phyloP scores from a whole-genome alignment of 2,329 filamentous ascomycete species.

The Xylariaceae sp. region DNA sequence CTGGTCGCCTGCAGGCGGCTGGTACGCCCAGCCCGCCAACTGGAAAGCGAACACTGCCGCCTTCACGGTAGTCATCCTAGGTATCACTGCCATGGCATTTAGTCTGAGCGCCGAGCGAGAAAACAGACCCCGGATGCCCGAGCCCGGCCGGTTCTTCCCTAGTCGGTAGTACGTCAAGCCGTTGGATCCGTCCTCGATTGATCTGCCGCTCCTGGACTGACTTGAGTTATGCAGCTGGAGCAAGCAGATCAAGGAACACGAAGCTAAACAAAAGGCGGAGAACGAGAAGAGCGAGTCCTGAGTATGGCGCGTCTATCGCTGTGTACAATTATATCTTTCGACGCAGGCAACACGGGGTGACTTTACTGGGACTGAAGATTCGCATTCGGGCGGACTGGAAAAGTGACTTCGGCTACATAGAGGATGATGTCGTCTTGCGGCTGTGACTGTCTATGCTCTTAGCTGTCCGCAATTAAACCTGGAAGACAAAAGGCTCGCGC shows the following conservation, averaged over 20 bases:
- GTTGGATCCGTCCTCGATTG: not conserved
- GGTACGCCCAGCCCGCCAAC: conserved; percentile 92
- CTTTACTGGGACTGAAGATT: not conserved
- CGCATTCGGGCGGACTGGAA: not conserved
- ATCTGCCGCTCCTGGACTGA: conserved; percentile 4
- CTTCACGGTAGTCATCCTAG: conserved; percentile 63
- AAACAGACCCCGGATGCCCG: conserved; percentile 71
- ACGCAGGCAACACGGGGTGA: conserved; percentile 18
- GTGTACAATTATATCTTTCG: conserved; percentile 25
- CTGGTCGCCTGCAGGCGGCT: conserved; percentile 97
- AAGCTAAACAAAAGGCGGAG: conserved; percentile 37
- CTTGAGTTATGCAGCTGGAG: conserved; percentile 37
- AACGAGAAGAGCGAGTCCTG: conserved; percentile 27
- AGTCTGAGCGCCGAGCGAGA: conserved; percentile 71
- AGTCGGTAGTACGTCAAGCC: conserved; percentile 70
- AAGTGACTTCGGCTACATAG: not conserved
- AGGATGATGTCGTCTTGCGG: not conserved
- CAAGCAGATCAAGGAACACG: conserved; percentile 44
- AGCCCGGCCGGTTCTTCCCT: conserved; percentile 73
- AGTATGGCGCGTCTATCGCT: not conserved
- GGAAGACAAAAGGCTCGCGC: not conserved
- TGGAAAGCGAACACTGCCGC: conserved; percentile 90
- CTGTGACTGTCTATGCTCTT: not conserved
- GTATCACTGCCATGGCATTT: conserved; percentile 64
- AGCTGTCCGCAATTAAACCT: not conserved